Percentiles rank a stretch among this genome's conserved stretches.
phyloP scores from a whole-genome alignment of 2,329 filamentous ascomycete species.

The Aspergillus ochraceus region DNA sequence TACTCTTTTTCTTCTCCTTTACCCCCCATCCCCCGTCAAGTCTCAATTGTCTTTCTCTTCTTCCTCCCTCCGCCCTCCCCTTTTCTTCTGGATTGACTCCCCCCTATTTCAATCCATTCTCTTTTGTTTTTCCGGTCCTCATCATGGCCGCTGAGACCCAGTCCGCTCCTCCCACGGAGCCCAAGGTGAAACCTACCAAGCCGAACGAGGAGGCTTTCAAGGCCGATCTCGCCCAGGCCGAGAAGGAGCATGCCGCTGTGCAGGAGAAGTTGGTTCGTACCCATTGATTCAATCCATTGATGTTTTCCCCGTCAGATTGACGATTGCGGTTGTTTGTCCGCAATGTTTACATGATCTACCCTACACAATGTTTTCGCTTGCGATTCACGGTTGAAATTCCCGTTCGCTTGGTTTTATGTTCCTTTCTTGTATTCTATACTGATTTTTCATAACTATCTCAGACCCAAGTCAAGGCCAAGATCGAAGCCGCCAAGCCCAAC shows the following conservation, averaged over 20 bases:
- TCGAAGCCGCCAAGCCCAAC: conserved; percentile 78
- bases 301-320: not conserved
- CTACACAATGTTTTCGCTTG: too few species aligned
- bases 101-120: conserved; percentile 2
- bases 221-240: conserved; percentile 71
- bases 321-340: too few species aligned
- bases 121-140: conserved; percentile 1
- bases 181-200: conserved; percentile 68
- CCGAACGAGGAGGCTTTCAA: conserved; percentile 87
- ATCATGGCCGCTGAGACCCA: conserved; percentile 37
- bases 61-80: conserved; percentile 12
- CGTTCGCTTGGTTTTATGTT: too few species aligned
- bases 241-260: conserved; percentile 80
- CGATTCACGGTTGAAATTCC: too few species aligned
- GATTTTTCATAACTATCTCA: conserved; percentile 49
- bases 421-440: not conserved
- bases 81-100: conserved; percentile 13
- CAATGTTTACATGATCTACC: too few species aligned
- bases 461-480: conserved; percentile 85
- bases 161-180: conserved; percentile 36
- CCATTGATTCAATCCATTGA: conserved; percentile 3
- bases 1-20: not conserved
- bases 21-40: too few species aligned
- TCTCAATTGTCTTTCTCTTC: conserved; percentile 20
- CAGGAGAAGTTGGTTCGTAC: conserved; percentile 65